Conservation (phyloP, 1,139 yeast species). For the Geotrichum fermentans region DNA sequence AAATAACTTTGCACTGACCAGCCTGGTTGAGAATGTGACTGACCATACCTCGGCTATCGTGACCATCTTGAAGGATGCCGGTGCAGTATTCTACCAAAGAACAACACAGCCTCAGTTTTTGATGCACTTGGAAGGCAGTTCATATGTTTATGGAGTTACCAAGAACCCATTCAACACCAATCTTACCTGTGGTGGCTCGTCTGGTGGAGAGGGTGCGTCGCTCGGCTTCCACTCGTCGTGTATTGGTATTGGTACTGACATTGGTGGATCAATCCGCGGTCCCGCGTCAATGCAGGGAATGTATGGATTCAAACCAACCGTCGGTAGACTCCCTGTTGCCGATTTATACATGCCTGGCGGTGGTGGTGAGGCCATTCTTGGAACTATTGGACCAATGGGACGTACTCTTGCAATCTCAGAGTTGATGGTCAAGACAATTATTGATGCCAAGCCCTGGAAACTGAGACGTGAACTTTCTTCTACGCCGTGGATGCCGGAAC, state of each 20-base stretch:
- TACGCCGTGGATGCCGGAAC: constrained; percentile 47
- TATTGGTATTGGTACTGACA: constrained; percentile 69
- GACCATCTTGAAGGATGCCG: constrained; percentile 52
- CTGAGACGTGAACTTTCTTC: constrained; percentile 48
- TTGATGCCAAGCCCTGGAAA: constrained; percentile 54
- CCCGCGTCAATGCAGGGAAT: constrained; percentile 71
- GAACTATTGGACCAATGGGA: constrained; percentile 47
- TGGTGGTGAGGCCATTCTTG: constrained; percentile 45
- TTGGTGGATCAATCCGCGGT: constrained; percentile 72
- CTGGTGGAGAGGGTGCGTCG: constrained; percentile 64
- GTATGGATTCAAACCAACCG: constrained; percentile 64
- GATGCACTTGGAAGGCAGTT: constrained; percentile 51
- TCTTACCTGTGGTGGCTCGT: constrained; percentile 62
- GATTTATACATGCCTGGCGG: constrained; percentile 46
- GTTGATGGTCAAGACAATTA: constrained; percentile 49
- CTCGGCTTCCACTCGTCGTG: constrained; percentile 62
- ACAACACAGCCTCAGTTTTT: constrained; percentile 54
- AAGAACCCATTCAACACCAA: constrained; percentile 51
- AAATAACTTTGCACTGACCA: constrained; percentile 42
- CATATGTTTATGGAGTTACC: constrained; percentile 30
- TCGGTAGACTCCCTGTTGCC: constrained; percentile 43
- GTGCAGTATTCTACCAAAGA: constrained; percentile 59
- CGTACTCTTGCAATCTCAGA: constrained; percentile 55
- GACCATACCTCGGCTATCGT: constrained; percentile 48
- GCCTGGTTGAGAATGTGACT: constrained; percentile 36